Evolutionary conservation across 2,329 filamentous ascomycete species (phyloP).

Genomic region (Colletotrichum endophyticum): DNA sequence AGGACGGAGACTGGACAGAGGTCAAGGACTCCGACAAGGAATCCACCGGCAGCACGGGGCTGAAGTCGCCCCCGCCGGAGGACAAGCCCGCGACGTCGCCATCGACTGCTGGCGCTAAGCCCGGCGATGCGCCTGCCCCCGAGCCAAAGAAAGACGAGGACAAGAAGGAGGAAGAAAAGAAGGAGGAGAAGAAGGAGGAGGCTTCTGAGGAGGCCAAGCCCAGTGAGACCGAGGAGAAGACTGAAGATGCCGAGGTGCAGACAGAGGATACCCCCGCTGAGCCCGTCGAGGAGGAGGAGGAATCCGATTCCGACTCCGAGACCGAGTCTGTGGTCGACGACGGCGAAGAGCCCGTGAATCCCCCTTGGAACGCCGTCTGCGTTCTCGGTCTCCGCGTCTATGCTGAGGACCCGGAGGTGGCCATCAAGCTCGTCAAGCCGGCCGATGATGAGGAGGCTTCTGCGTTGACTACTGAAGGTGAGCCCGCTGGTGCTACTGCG

Average conservation of each 20-base stretch:
- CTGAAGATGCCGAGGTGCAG: neutral
- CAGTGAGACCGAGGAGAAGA: neutral
- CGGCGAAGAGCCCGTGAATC: conserved; percentile 17
- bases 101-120: neutral
- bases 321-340: neutral
- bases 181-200: neutral
- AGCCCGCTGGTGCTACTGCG: conserved; percentile 32
- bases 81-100: neutral
- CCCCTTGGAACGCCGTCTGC: conserved; percentile 47
- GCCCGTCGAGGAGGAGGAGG: neutral
- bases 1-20: conserved; percentile 5
- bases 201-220: neutral
- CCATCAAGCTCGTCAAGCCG: conserved; percentile 37
- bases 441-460: conserved; percentile 32
- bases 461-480: conserved; percentile 28
- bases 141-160: conserved; percentile 7
- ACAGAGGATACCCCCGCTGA: neutral
- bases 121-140: neutral
- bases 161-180: neutral
- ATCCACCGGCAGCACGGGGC: neutral
- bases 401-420: conserved; percentile 36
- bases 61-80: neutral
- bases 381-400: conserved; percentile 45
- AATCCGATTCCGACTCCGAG: conserved; percentile 6
- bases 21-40: conserved; percentile 12